Evolutionary conservation across 768 basidiomycete genomes (phyloP).

Genomic region (Lentinula lateritia): DNA sequence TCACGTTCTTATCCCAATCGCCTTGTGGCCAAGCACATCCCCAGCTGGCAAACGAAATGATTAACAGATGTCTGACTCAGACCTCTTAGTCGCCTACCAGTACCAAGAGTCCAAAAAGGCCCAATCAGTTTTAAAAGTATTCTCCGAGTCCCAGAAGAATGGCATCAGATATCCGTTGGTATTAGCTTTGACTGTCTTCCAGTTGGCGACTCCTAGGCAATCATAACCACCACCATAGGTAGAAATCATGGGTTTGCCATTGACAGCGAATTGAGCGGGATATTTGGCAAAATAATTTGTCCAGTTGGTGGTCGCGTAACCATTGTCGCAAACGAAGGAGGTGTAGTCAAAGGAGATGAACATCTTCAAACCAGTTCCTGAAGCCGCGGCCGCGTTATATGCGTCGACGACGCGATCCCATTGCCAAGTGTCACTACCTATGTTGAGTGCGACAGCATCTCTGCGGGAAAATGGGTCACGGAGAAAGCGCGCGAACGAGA

Average conservation of each 20-base stretch:
- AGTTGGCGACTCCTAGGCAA: slow-evolving; percentile 48
- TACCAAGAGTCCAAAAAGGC: slow-evolving; percentile 38
- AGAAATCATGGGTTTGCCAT: slow-evolving; percentile 51
- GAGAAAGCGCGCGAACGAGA: background rate
- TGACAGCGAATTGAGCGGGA: slow-evolving; percentile 49
- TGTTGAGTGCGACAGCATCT: slow-evolving; percentile 61
- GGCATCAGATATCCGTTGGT: slow-evolving; percentile 45
- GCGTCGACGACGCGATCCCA: slow-evolving; percentile 2
- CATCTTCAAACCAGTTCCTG: slow-evolving; percentile 34
- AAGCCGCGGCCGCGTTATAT: slow-evolving; percentile 39
- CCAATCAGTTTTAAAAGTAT: slow-evolving; percentile 31
- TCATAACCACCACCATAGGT: slow-evolving; percentile 49
- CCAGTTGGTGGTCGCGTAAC: slow-evolving; percentile 30
- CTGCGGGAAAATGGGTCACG: slow-evolving; percentile 25
- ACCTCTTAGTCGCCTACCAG: slow-evolving; percentile 26
- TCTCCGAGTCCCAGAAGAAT: slow-evolving; percentile 43
- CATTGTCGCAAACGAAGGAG: slow-evolving; percentile 41
- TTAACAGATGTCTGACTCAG: background rate
- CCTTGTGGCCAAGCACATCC: slow-evolving; percentile 61
- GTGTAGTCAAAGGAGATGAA: slow-evolving; percentile 56
- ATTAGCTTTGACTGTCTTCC: slow-evolving; percentile 42
- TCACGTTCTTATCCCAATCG: slow-evolving; percentile 34
- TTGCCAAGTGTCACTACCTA: slow-evolving; percentile 45
- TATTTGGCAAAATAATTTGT: slow-evolving; percentile 43
- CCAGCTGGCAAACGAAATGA: slow-evolving; percentile 34